These are phyloP conservation scores for Populus deltoides DNA, from an alignment of 345 rosid genomes.

Conservation along the genomic window DNA sequence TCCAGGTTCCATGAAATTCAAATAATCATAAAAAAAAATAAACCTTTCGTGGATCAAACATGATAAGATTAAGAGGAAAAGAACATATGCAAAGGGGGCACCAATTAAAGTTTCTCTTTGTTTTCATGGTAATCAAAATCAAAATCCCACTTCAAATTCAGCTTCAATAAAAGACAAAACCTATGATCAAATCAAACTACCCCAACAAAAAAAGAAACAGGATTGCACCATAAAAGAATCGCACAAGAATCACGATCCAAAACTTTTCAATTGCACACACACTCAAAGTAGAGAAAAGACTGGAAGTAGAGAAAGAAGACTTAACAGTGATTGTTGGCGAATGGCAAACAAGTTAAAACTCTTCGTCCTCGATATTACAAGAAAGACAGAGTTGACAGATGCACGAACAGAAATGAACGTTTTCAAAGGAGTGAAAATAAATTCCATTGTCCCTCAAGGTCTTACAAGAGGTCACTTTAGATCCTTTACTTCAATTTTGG, in stretches of 20 bases:
- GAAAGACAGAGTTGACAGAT: neutral
- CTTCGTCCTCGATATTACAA: neutral
- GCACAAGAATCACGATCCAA: neutral
- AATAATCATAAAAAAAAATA: neutral
- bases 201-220: neutral
- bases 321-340: neutral
- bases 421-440: no score
- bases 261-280: no score
- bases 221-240: neutral
- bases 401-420: neutral
- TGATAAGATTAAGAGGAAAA: neutral
- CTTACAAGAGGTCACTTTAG: no score
- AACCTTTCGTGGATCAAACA: neutral
- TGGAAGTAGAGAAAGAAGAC: neutral
- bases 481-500: no score
- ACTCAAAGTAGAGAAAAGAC: no score
- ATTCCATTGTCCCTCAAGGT: no score
- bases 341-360: neutral
- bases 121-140: neutral
- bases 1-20: neutral
- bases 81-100: neutral
- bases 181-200: neutral
- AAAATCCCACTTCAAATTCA: neutral
- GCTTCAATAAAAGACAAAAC: conserved; percentile 9
- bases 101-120: neutral